Evolutionary conservation across 257 asterid species (phyloP).

Genomic region (Fraxinus pennsylvanica): DNA sequence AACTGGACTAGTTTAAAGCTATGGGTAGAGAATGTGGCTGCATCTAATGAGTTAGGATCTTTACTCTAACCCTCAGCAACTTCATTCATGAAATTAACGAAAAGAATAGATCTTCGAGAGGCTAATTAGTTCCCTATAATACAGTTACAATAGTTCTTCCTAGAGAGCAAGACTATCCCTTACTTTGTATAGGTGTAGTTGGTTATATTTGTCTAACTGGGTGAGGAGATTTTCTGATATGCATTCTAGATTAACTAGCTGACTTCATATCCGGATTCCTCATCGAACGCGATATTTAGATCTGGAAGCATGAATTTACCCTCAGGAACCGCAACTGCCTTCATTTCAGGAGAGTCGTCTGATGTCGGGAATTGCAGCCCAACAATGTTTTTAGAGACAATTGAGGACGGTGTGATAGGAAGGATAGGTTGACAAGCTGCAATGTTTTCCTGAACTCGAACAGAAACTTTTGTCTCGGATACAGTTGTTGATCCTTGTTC

Average conservation of each 20-base stretch:
- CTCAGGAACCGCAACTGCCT: constrained; percentile 12
- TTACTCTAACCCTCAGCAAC: constrained; percentile 13
- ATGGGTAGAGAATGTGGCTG: constrained; percentile 12
- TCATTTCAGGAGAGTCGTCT: not conserved
- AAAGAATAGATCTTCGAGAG: not conserved
- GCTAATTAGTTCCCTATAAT: not conserved
- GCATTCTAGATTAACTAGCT: not conserved
- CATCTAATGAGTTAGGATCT: constrained; percentile 23
- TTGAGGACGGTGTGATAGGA: constrained; percentile 7
- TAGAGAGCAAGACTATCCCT: not conserved
- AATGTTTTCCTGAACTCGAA: constrained; percentile 11
- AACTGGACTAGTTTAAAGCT: constrained; percentile 3
- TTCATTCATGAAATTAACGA: not conserved
- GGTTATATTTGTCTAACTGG: not conserved
- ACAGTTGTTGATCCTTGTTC: constrained; percentile 15
- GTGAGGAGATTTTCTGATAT: not conserved
- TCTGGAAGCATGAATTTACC: constrained; percentile 18
- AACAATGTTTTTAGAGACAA: constrained; percentile 2
- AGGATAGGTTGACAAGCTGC: not conserved
- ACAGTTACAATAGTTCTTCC: not conserved
- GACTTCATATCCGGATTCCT: not conserved
- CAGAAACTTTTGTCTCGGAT: constrained; percentile 29
- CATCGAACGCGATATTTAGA: not conserved
- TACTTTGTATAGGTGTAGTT: not conserved
- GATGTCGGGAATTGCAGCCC: constrained; percentile 11